phyloP scores from a whole-genome alignment of 352 stramenopile genomes.

The Globisporangium cederbergense region DNA sequence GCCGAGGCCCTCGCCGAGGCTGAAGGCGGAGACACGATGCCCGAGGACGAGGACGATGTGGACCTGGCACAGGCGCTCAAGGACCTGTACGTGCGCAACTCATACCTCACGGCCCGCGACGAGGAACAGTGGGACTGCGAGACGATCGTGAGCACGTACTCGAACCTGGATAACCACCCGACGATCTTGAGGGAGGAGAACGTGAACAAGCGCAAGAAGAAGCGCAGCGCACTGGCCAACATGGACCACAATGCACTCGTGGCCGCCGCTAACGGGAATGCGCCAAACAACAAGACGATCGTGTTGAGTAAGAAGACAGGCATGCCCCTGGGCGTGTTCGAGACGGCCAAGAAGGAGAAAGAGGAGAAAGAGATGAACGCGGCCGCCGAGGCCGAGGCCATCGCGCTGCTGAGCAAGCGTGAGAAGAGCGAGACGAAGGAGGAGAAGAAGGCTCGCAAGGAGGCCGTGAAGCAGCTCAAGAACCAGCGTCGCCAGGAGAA shows the following conservation, averaged over 20 bases:
- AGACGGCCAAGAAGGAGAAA: conserved; percentile 23
- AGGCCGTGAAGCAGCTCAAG: conserved; percentile 90
- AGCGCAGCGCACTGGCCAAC: conserved; percentile 32
- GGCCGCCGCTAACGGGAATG: conserved; percentile 13
- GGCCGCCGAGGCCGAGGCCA: conserved; percentile 5
- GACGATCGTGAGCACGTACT: conserved; percentile 98
- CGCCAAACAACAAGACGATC: conserved; percentile 55
- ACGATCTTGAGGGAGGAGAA: conserved; percentile 83
- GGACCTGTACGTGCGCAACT: conserved; percentile 53
- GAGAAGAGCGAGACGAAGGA: conserved; percentile 86
- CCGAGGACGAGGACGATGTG: conserved; percentile 22
- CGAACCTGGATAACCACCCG: conserved; percentile 97
- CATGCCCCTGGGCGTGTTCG: conserved; percentile 91
- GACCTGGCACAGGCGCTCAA: conserved; percentile 31
- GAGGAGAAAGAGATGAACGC: conserved; percentile 22
- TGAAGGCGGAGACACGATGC: conserved; percentile 23
- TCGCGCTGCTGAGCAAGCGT: conserved; percentile 26
- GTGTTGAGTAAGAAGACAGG: conserved; percentile 94
- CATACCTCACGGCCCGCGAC: conserved; percentile 59
- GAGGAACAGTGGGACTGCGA: conserved; percentile 95
- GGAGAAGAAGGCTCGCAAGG: conserved; percentile 92
- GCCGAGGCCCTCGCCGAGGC: conserved; percentile 47
- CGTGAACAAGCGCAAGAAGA: conserved; percentile 69
- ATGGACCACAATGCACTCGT: conserved; percentile 21
- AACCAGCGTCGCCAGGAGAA: conserved; percentile 90